A percentile compares a stretch with the other conserved stretches of the same genome.
These are phyloP conservation scores for Schrenkiella parvula DNA, from an alignment of 345 rosid genomes.

Conservation along the genomic window DNA sequence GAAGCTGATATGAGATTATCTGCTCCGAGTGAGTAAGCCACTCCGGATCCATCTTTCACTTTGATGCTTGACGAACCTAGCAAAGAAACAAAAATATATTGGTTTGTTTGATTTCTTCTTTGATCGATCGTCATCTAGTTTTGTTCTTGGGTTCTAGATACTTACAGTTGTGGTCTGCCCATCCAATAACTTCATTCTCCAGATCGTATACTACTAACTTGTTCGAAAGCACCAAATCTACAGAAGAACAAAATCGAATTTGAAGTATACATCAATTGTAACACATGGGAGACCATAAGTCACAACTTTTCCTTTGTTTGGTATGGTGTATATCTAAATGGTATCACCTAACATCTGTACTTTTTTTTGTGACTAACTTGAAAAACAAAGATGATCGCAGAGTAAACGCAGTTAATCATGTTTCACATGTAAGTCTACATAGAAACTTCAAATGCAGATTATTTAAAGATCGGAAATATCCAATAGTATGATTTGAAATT, in stretches of 20 bases:
- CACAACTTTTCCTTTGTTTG: not conserved
- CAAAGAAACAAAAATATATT: not conserved
- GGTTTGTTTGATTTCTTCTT: not conserved
- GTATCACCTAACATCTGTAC: not conserved
- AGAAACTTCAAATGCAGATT: not conserved
- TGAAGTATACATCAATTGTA: not conserved
- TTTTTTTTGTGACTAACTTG: not conserved
- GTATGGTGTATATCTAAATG: not conserved
- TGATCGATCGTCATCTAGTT: not conserved
- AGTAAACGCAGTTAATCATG: not conserved
- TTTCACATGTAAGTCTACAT: not conserved
- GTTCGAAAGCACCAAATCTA: slow-evolving; percentile 92
- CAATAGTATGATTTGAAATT: not conserved
- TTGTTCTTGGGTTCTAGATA: slow-evolving; percentile 8
- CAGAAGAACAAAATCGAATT: slow-evolving; percentile 11
- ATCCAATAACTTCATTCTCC: slow-evolving; percentile 75
- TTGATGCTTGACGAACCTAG: slow-evolving; percentile 77
- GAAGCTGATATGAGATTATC: slow-evolving; percentile 47
- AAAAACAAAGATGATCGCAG: not conserved
- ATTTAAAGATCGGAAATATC: not conserved
- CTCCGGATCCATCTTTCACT: slow-evolving; percentile 54
- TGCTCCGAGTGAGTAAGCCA: slow-evolving; percentile 44
- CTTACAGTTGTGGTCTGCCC: slow-evolving; percentile 92
- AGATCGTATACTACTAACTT: slow-evolving; percentile 85
- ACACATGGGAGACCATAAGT: not conserved